Base-by-base conservation (phyloP, 1,284 basidiomycete genomes). In the Cutaneotrichosporon sp. region DNA sequence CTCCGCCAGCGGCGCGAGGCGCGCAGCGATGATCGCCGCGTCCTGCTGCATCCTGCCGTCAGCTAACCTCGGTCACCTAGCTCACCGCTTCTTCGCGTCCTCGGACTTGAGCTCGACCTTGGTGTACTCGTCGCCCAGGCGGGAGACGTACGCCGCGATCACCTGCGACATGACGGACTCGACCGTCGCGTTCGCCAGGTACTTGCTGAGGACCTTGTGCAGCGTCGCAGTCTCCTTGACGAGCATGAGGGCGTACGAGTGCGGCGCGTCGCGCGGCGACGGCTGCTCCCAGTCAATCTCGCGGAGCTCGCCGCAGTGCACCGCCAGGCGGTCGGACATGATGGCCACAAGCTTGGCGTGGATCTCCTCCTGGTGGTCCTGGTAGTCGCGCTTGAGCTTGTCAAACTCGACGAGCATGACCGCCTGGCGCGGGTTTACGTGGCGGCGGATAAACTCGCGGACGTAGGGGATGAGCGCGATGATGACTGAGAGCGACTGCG, bases 301-400 rank as follows among this genome's bases (percentile, higher is more conserved):
- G 87, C 92, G 65, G 20, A 80, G 62, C 18, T 77, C 70, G 24
- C 72, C 84, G 73, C 74, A 88, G 78, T 99, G 95, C 1, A 91
- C 88, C 64, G 84, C 87, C 52, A 99, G 82, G 55, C 95, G 86
- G 80, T 99, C 95, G 56, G 93, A 89, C 97, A 99, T 99, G 80
- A 99, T 99, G 38, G 94, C 91, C 55, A 99, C 90, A 57, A 99
- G 84, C 82, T 99, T 99, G 59, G 92, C 86, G 78, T 99, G 95
- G 58, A 99, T 97, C 82, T 99, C 97, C 76, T 95, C 92, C 81
- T 99, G 97, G 80, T 99, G 95, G 78, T 99, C 95, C 84, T 97
- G 94, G 76, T 91, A 98, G 79, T 99, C 97, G 80, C 95, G 85
- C 81, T 95, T 97, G 61, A 99, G 85, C 82, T 97, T 97, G 82